phyloP scores from a whole-genome alignment of 2,329 filamentous ascomycete species.

The Penicillium sp. region DNA sequence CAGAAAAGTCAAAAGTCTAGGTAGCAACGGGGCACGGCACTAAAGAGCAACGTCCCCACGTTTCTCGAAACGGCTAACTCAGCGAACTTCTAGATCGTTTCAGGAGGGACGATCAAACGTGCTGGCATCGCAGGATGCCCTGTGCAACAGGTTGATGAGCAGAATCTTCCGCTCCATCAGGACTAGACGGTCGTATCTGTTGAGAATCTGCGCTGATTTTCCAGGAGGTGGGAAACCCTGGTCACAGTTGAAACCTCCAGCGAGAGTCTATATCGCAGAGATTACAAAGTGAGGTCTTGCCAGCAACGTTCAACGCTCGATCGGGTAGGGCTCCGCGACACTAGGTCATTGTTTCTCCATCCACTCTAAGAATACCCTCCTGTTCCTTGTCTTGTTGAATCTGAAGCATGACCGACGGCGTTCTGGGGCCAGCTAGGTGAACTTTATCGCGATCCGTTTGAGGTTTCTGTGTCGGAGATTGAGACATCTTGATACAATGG shows the following conservation, averaged over 20 bases:
- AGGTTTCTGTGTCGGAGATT: not conserved
- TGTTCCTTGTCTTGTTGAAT: not conserved
- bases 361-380: not conserved
- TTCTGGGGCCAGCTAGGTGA: not conserved
- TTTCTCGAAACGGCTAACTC: slow-evolving; percentile 8
- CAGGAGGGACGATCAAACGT: slow-evolving; percentile 35
- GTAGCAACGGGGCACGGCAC: slow-evolving; percentile 4
- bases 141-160: slow-evolving; percentile 10
- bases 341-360: not conserved
- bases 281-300: not conserved
- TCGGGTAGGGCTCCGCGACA: not conserved
- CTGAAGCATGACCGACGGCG: not conserved
- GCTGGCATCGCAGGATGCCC: slow-evolving; percentile 16
- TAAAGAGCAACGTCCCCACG: slow-evolving; percentile 10
- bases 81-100: slow-evolving; percentile 35
- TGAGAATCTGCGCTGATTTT: not conserved
- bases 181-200: not conserved
- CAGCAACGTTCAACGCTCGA: not conserved
- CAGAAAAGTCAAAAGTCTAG: not conserved
- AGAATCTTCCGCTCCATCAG: not conserved
- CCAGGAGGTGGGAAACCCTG: not conserved
- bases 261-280: slow-evolving; percentile 13
- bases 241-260: slow-evolving; percentile 16
- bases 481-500: slow-evolving; percentile 6
- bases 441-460: not conserved